Percentiles rank a stretch among this genome's conserved stretches.
These are phyloP conservation scores for Leishmania aethiopica DNA, from an alignment of 208 protist species.

Conservation along the genomic window DNA sequence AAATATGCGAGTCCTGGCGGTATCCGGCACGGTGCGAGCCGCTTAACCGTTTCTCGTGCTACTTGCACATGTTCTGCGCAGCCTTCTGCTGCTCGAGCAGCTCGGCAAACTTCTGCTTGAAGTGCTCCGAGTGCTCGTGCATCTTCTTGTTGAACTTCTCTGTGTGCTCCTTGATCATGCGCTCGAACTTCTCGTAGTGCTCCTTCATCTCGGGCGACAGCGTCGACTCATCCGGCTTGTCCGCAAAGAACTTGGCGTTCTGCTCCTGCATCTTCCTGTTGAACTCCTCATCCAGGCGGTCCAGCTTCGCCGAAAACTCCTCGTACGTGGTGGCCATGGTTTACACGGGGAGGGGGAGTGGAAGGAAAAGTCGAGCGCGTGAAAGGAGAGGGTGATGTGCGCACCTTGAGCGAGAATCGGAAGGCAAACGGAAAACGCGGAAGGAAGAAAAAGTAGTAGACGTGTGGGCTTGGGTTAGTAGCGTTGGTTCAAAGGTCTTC, in stretches of 20 bases:
- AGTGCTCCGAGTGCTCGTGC: slow-evolving; percentile 91
- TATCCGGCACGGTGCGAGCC: background rate
- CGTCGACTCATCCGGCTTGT: slow-evolving; percentile 89
- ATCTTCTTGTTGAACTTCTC: slow-evolving; percentile 95
- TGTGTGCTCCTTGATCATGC: slow-evolving; percentile 93
- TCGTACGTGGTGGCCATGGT: slow-evolving; percentile 88
- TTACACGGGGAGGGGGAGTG: background rate
- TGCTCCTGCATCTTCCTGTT: slow-evolving; percentile 93
- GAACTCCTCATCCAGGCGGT: slow-evolving; percentile 91
- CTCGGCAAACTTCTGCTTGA: slow-evolving; percentile 91
- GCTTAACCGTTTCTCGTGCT: background rate
- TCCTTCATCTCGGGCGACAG: slow-evolving; percentile 93
- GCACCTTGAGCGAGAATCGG: background rate
- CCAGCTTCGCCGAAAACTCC: slow-evolving; percentile 89
- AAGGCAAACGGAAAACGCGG: slow-evolving; percentile 17
- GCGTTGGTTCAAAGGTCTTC: slow-evolving; percentile 1
- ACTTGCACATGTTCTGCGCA: slow-evolving; percentile 45
- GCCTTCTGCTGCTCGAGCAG: slow-evolving; percentile 94
- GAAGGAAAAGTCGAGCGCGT: background rate
- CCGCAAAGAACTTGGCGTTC: slow-evolving; percentile 93
- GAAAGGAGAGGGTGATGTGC: background rate
- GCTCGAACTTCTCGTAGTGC: slow-evolving; percentile 93
- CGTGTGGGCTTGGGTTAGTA: background rate
- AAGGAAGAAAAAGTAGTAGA: slow-evolving; percentile 3
- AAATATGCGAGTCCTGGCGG: background rate